phyloP scores from a whole-genome alignment of 352 stramenopile species.

The Sclerospora graminicola region DNA sequence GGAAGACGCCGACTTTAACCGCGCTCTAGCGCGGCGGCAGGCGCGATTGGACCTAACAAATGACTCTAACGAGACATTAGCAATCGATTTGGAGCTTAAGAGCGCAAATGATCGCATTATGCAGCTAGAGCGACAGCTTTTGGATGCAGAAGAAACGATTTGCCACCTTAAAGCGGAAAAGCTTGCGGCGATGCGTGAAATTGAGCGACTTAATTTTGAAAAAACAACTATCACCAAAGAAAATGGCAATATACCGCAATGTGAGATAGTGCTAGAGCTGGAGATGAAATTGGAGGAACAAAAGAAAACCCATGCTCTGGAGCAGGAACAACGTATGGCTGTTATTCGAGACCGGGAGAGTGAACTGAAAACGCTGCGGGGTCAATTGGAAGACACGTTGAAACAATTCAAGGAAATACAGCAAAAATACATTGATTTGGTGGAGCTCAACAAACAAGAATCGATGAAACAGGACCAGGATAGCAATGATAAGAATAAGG shows the following conservation, averaged over 20 bases:
- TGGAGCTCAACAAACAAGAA: slow-evolving; percentile 21
- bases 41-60: slow-evolving; percentile 9
- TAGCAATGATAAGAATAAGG: slow-evolving; percentile 11
- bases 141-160: slow-evolving; percentile 65
- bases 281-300: slow-evolving; percentile 27
- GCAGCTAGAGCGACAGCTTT: slow-evolving; percentile 36
- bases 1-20: slow-evolving; percentile 7
- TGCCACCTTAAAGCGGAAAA: slow-evolving; percentile 72
- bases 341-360: slow-evolving; percentile 55
- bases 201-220: slow-evolving; percentile 30
- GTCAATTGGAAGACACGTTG: slow-evolving; percentile 15
- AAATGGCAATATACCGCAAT: slow-evolving; percentile 8
- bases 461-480: slow-evolving; percentile 8
- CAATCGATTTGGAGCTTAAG: slow-evolving; percentile 27
- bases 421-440: slow-evolving; percentile 21
- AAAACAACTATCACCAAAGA: neutral
- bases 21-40: slow-evolving; percentile 10
- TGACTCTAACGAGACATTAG: neutral
- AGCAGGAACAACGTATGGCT: slow-evolving; percentile 42
- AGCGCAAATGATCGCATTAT: slow-evolving; percentile 44
- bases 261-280: slow-evolving; percentile 27
- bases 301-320: slow-evolving; percentile 22
- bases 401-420: slow-evolving; percentile 20
- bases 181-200: slow-evolving; percentile 33
- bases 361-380: slow-evolving; percentile 32